phyloP scores from a whole-genome alignment of 257 asterid genomes.

The Solanum rostratum region DNA sequence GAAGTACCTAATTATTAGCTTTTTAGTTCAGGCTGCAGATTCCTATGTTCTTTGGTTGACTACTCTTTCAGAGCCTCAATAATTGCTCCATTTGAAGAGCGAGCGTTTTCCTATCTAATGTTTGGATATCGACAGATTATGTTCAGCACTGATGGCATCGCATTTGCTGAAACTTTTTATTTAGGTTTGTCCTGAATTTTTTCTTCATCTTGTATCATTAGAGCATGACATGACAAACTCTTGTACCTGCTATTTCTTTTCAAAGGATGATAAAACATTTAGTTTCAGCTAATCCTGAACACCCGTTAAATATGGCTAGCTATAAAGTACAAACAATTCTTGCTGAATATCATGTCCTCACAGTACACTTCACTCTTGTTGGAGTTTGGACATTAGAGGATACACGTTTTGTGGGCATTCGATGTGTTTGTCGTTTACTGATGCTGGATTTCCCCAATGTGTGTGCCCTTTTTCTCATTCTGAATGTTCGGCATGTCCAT shows the following conservation, averaged over 20 bases:
- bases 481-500: not conserved
- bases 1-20: not conserved
- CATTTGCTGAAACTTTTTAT: slow-evolving; percentile 82
- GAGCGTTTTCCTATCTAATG: not conserved
- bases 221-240: not conserved
- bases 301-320: not conserved
- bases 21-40: not conserved
- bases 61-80: not conserved
- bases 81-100: not conserved
- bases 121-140: slow-evolving; percentile 53
- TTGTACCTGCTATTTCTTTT: not conserved
- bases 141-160: slow-evolving; percentile 86
- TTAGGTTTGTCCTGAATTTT: slow-evolving; percentile 34
- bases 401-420: not conserved
- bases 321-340: not conserved
- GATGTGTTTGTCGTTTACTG: not conserved
- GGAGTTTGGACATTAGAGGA: not conserved
- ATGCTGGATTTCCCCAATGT: not conserved
- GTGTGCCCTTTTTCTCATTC: not conserved
- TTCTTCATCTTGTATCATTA: not conserved
- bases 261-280: not conserved
- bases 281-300: not conserved
- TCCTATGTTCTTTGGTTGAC: not conserved
- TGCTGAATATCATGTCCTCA: not conserved
- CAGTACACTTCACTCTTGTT: not conserved